These are phyloP conservation scores for Dictyostelium intermedium DNA, from an alignment of 78 protist genomes.

Conservation along the genomic window DNA sequence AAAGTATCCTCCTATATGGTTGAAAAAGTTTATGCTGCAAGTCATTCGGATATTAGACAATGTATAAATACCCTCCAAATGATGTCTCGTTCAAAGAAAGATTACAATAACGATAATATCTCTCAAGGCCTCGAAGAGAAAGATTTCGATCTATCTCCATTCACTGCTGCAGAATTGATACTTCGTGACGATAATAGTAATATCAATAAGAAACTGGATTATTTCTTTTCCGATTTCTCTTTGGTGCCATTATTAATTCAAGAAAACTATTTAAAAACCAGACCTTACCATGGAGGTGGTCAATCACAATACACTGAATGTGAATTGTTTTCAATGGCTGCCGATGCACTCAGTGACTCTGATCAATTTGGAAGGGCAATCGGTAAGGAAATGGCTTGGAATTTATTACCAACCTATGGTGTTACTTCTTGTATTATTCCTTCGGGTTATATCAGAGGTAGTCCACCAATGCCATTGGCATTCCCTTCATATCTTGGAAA, in stretches of 20 bases:
- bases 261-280: conserved; percentile 58
- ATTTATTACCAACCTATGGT: conserved; percentile 27
- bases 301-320: not conserved
- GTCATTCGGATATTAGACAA: conserved; percentile 59
- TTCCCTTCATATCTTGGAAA: conserved; percentile 78
- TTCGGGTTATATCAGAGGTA: not conserved
- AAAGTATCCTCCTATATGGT: not conserved
- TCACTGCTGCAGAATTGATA: conserved; percentile 26
- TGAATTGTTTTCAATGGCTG: conserved; percentile 38
- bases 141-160: conserved; percentile 62
- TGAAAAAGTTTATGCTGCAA: not conserved
- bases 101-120: conserved; percentile 9
- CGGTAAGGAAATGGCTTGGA: not conserved
- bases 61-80: conserved; percentile 15
- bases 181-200: not conserved
- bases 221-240: conserved; percentile 57
- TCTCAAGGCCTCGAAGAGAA: not conserved
- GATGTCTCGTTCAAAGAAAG: conserved; percentile 14
- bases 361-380: conserved; percentile 33
- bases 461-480: not conserved
- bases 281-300: not conserved
- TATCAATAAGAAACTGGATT: conserved; percentile 19
- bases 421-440: conserved; percentile 23
- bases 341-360: conserved; percentile 2
- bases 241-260: conserved; percentile 84